These are phyloP conservation scores for Gonapodya sp. DNA, from an alignment of 192 early-diverging fungal genomes.

Conservation along the genomic window DNA sequence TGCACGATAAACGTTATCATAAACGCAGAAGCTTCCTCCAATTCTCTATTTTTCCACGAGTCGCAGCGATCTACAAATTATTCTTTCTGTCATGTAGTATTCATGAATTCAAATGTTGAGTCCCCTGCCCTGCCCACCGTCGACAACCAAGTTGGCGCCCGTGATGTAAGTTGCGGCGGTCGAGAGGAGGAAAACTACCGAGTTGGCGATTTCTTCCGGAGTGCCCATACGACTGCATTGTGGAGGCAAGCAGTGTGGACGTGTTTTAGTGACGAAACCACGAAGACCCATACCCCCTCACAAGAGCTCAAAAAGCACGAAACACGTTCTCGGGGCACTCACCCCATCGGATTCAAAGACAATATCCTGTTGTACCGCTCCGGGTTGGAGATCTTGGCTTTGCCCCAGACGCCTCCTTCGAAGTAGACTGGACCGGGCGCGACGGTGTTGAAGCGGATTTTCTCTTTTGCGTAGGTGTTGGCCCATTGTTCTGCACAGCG, in stretches of 20 bases:
- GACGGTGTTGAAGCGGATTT: background rate
- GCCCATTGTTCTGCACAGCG: conserved; percentile 3
- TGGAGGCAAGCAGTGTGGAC: too few relatives aligned
- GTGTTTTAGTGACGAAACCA: too few relatives aligned
- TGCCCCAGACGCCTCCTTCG: background rate
- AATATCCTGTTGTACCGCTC: background rate
- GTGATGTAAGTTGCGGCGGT: background rate
- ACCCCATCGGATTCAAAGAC: background rate
- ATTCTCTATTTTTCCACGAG: too few relatives aligned
- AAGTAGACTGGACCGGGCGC: background rate
- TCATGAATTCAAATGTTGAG: background rate
- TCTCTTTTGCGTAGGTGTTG: background rate
- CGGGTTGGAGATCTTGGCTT: background rate
- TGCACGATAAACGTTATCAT: too few relatives aligned
- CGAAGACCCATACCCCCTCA: too few relatives aligned
- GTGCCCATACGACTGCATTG: background rate
- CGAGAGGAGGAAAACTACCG: conserved; percentile 2
- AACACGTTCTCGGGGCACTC: too few relatives aligned
- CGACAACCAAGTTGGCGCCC: background rate
- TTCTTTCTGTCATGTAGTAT: too few relatives aligned
- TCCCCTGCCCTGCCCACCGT: background rate
- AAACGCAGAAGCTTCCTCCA: too few relatives aligned
- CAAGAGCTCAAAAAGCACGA: too few relatives aligned
- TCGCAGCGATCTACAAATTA: too few relatives aligned
- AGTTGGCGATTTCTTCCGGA: conserved; percentile 6